phyloP scores from a whole-genome alignment of 441 rosid species.

The Bruguiera hainesii region DNA sequence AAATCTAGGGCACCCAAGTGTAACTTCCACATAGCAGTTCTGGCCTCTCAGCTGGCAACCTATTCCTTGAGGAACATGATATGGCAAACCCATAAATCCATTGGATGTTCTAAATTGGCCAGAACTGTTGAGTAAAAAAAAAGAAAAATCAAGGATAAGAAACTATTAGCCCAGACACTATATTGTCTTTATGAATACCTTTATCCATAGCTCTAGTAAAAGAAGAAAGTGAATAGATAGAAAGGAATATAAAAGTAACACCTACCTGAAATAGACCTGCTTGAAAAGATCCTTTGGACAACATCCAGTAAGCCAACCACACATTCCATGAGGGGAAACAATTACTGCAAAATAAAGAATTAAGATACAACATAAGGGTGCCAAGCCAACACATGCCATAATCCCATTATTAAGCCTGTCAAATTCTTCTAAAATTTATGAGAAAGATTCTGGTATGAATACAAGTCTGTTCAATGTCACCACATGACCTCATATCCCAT shows the following conservation, averaged over 20 bases:
- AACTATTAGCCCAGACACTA: slow-evolving; percentile 16
- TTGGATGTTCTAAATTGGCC: slow-evolving; percentile 55
- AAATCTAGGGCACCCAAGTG: slow-evolving; percentile 69
- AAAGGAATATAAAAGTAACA: slow-evolving; percentile 10
- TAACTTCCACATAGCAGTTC: slow-evolving; percentile 79
- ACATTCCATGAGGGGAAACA: slow-evolving; percentile 98
- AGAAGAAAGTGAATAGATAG: neutral
- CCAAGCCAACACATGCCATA: neutral
- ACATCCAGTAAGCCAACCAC: slow-evolving; percentile 89
- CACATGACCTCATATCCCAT: too few relatives aligned
- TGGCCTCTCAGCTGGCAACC: slow-evolving; percentile 62
- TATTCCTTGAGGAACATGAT: slow-evolving; percentile 66
- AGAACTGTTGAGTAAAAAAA: slow-evolving; percentile 43
- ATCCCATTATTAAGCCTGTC: too few relatives aligned
- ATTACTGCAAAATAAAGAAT: slow-evolving; percentile 55
- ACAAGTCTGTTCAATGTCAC: too few relatives aligned
- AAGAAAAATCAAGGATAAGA: slow-evolving; percentile 19
- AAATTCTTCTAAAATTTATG: too few relatives aligned
- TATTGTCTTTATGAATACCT: slow-evolving; percentile 5
- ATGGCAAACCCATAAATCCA: slow-evolving; percentile 66
- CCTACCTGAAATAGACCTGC: slow-evolving; percentile 86
- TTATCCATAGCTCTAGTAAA: slow-evolving; percentile 1
- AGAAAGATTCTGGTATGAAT: too few relatives aligned
- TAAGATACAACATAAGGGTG: slow-evolving; percentile 25
- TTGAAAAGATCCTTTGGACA: slow-evolving; percentile 95